Base-by-base conservation (phyloP, 768 basidiomycete species). In the Tricholoma sp. region DNA sequence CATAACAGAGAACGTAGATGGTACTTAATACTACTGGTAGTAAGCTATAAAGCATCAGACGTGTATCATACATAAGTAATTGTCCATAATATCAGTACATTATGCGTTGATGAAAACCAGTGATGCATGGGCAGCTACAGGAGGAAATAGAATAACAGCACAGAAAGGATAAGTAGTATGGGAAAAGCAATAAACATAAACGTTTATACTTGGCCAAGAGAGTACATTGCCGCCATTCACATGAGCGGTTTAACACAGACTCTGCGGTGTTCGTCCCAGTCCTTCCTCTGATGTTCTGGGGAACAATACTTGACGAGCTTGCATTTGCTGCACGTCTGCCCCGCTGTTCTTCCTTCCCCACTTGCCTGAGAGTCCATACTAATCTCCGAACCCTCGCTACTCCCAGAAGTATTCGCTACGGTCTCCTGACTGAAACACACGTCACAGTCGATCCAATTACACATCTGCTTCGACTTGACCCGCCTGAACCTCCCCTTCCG, bases 371-470 rank as follows among this genome's bases (percentile, higher is more conserved):
- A 75, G 47, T 76, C 78, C 20, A 63, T 67, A 57, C 75, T 76
- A 54, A 72, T 74, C 53, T 77, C 76, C 36, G 77, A 78, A 28
- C 73, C 73, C 58, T 77, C 77, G 44, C 68, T 75, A 57, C 74
- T 74, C 44, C 70, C 73, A 2, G 65, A 64, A 37, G 67, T 64
- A 55, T 52, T 60, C 11, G 52, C 56, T 34, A 20, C 54, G 20
- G 61, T 60, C 53, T 79, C 78, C 49, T 81, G 82, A 53, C 73
- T 71, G 63, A 89, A 89, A 57, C 75, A 76, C 33, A 83, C 74
- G 58, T 81, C 74, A 64, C 88, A 90, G 61, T 88, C 87, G 53
- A 89, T 85, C 88, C 88, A 90, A 63, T 90, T 90, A 70, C 88
- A 90, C 86, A 90, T 88, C 67, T 86, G 81, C 59, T 74, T 76